These are phyloP conservation scores for Apiospora malaysiana DNA, from an alignment of 2,329 filamentous ascomycete genomes.

Conservation along the genomic window DNA sequence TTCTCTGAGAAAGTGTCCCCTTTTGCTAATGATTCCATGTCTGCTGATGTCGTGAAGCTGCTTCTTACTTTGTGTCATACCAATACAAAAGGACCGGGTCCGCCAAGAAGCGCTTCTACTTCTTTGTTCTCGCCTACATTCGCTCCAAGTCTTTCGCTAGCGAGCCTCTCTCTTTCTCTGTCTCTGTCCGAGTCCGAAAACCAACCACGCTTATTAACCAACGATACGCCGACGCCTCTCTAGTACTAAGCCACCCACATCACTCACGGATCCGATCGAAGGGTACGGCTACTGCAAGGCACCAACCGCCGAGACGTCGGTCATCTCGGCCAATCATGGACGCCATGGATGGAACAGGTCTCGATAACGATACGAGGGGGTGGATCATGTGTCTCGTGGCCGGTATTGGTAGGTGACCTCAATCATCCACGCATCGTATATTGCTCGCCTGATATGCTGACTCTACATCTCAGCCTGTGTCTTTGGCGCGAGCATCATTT, in stretches of 20 bases:
- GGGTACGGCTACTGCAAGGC: constrained; percentile 1
- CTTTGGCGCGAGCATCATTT: constrained; percentile 83
- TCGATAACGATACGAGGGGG: constrained; percentile 84
- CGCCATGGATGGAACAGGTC: constrained; percentile 45
- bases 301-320: constrained; percentile 7
- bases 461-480: constrained; percentile 59
- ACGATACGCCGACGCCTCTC: neutral
- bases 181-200: neutral
- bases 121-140: constrained; percentile 5
- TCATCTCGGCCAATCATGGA: constrained; percentile 31
- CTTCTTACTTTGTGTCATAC: neutral
- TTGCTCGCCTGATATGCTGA: constrained; percentile 27
- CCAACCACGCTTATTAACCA: constrained; percentile 1
- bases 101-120: neutral
- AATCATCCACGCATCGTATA: constrained; percentile 21
- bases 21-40: constrained; percentile 8
- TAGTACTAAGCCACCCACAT: neutral
- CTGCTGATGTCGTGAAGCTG: constrained; percentile 7
- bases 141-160: neutral
- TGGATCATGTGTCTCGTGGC: constrained; percentile 94
- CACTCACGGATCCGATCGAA: neutral
- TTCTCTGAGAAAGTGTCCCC: neutral
- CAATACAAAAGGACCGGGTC: constrained; percentile 1
- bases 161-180: neutral
- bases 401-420: constrained; percentile 62